Conservation (phyloP, 75 land plant genomes). For the Isoetes taiwanensis region DNA sequence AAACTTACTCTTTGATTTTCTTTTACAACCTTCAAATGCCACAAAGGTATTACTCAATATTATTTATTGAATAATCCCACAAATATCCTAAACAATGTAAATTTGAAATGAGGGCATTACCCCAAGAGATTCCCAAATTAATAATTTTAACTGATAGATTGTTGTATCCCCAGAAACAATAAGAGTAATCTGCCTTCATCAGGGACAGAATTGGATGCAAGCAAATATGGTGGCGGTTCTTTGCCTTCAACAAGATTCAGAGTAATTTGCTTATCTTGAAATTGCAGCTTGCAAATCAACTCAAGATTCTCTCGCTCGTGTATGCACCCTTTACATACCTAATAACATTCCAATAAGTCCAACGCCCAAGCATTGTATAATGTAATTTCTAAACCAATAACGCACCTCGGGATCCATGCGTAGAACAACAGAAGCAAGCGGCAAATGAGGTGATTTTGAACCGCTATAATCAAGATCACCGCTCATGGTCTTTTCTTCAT, state of each 20-base stretch:
- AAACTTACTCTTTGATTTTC: slow-evolving; percentile 83
- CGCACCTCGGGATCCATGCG: too few relatives aligned
- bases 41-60: too few relatives aligned
- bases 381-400: too few relatives aligned
- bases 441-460: too few relatives aligned
- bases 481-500: too few relatives aligned
- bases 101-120: too few relatives aligned
- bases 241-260: slow-evolving; percentile 71
- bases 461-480: too few relatives aligned
- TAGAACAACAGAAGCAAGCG: too few relatives aligned
- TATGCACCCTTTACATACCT: slow-evolving; percentile 89
- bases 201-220: slow-evolving; percentile 39
- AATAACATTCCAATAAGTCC: too few relatives aligned
- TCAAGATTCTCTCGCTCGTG: slow-evolving; percentile 82
- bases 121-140: slow-evolving; percentile 93
- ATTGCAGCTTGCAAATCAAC: slow-evolving; percentile 65
- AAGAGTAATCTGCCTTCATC: slow-evolving; percentile 40
- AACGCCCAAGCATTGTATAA: too few relatives aligned
- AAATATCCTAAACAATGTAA: too few relatives aligned
- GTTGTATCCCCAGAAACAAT: slow-evolving; percentile 88
- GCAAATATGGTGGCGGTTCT: slow-evolving; percentile 69
- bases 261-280: slow-evolving; percentile 53
- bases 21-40: slow-evolving; percentile 59
- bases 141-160: slow-evolving; percentile 82
- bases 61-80: too few relatives aligned